Conservation (phyloP, 805 yeast species). For the Saccharomycopsis javanensis region DNA sequence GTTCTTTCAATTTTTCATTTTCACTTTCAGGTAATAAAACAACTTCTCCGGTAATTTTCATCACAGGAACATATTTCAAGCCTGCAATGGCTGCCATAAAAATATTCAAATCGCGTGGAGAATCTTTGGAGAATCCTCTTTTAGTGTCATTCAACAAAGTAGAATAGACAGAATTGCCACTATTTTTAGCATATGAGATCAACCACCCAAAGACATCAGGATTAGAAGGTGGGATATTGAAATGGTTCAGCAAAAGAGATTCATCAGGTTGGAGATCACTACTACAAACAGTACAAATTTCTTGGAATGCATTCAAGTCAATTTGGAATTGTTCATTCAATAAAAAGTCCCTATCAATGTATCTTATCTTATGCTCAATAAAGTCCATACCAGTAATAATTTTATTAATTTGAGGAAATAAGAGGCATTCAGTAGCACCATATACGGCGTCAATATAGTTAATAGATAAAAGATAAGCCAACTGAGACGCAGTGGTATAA, state of each 20-base stretch:
- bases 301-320: conserved; percentile 59
- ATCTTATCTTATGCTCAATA: conserved; percentile 54
- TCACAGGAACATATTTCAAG: conserved; percentile 62
- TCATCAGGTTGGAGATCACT: conserved; percentile 62
- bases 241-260: conserved; percentile 29
- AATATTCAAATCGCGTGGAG: background rate
- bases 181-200: conserved; percentile 18
- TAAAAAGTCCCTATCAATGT: conserved; percentile 48
- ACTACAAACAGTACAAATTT: conserved; percentile 70
- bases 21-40: conserved; percentile 43
- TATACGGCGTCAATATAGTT: conserved; percentile 61
- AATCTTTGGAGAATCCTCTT: background rate
- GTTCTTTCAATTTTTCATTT: conserved; percentile 3
- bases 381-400: conserved; percentile 67
- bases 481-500: conserved; percentile 68
- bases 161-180: conserved; percentile 39
- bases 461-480: conserved; percentile 55
- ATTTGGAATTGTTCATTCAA: conserved; percentile 47
- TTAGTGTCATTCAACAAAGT: conserved; percentile 33
- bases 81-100: conserved; percentile 64
- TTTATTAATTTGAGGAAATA: conserved; percentile 53
- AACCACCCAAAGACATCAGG: conserved; percentile 19
- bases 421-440: conserved; percentile 74
- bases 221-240: conserved; percentile 5
- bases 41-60: conserved; percentile 59